Percentiles rank a stretch among this genome's conserved stretches.
Conservation (phyloP, 2,329 filamentous ascomycete genomes). For the Fusarium pseudocircinatum region DNA sequence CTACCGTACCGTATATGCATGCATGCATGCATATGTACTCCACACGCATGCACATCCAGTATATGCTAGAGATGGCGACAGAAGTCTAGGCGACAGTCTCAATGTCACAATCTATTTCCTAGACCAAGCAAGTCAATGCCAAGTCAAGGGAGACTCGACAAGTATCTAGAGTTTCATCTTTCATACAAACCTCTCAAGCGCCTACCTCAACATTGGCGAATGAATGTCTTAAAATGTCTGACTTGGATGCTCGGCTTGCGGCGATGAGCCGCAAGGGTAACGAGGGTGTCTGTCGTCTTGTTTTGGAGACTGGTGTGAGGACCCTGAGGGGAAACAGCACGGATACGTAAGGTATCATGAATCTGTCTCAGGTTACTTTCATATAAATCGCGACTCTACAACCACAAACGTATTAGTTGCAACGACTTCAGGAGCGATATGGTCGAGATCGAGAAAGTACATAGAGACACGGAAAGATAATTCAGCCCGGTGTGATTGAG, state of each 20-base stretch:
- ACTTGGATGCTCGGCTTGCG: constrained; percentile 28
- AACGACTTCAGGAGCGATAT: neutral
- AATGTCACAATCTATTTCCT: neutral
- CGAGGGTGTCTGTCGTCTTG: constrained; percentile 11
- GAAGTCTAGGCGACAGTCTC: constrained; percentile 3
- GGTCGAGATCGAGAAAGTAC: neutral
- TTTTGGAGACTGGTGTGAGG: constrained; percentile 12
- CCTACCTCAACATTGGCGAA: neutral
- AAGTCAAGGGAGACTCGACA: constrained; percentile 19
- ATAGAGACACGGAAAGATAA: constrained; percentile 1
- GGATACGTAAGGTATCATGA: neutral
- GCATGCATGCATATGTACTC: constrained; percentile 15
- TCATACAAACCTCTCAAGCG: neutral
- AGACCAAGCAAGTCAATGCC: constrained; percentile 10
- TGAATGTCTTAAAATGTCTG: constrained; percentile 25
- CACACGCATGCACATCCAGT: neutral
- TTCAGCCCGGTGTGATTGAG: neutral
- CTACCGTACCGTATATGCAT: constrained; percentile 24
- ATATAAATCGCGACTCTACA: constrained; percentile 1
- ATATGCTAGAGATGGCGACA: constrained; percentile 4
- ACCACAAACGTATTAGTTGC: neutral
- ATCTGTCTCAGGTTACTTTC: neutral
- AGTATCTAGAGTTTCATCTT: neutral
- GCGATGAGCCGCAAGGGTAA: constrained; percentile 8
- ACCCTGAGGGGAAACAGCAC: constrained; percentile 19